Percentiles rank a stretch among this genome's conserved stretches.
Evolutionary conservation across 1,139 yeast genomes (phyloP).

Genomic region (Ogataea hybrid): DNA sequence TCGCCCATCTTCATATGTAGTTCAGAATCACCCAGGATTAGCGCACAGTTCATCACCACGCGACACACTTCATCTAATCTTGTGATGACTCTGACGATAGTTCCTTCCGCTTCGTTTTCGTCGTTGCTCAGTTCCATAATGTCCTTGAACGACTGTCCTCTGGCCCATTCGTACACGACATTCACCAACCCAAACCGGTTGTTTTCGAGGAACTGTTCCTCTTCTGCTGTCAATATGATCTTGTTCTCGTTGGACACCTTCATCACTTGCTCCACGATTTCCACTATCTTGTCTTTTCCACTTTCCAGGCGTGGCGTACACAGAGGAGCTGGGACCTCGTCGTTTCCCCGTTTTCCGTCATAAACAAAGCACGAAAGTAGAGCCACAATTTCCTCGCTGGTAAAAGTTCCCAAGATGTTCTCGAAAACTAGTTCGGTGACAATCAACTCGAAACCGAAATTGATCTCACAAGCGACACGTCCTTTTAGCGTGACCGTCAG

Average conservation of each 20-base stretch:
- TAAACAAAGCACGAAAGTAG: conserved; percentile 87
- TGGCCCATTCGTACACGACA: conserved; percentile 97
- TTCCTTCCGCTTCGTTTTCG: conserved; percentile 81
- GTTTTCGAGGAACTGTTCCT: conserved; percentile 76
- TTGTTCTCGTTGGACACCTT: conserved; percentile 64
- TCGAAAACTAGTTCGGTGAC: conserved; percentile 87
- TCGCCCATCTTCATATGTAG: conserved; percentile 85
- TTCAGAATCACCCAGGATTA: conserved; percentile 89
- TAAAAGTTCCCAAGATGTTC: conserved; percentile 89
- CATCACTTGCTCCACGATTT: conserved; percentile 64
- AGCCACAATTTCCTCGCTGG: conserved; percentile 96
- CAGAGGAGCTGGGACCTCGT: conserved; percentile 53
- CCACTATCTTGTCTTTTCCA: conserved; percentile 70
- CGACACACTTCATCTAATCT: conserved; percentile 93
- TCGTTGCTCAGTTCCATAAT: conserved; percentile 65
- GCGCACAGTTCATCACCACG: conserved; percentile 90
- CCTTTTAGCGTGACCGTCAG: conserved; percentile 74
- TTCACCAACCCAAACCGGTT: conserved; percentile 88
- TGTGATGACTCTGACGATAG: conserved; percentile 95
- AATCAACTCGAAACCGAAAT: conserved; percentile 87
- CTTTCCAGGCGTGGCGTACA: conserved; percentile 77
- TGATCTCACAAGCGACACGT: conserved; percentile 67
- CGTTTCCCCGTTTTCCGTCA: conserved; percentile 67
- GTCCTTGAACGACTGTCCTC: conserved; percentile 88
- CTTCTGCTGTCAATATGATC: conserved; percentile 78